Conservation (phyloP, 2,329 filamentous ascomycete genomes). For the Colletotrichum gigasporum region DNA sequence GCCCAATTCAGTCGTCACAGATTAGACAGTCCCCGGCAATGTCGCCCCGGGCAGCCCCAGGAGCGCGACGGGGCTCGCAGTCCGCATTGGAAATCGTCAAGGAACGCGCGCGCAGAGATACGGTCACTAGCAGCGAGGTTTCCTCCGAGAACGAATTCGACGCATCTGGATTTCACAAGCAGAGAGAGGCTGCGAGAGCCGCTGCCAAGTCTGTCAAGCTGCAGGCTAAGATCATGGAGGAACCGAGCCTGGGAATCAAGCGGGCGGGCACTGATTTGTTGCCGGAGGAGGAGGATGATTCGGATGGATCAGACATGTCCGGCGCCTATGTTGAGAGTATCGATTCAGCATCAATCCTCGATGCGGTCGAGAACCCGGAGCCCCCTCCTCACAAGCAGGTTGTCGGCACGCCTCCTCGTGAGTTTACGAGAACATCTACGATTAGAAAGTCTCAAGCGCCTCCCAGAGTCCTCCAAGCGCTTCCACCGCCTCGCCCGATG, state of each 20-base stretch:
- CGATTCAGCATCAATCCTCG: slow-evolving; percentile 77
- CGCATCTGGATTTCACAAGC: slow-evolving; percentile 70
- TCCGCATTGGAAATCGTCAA: slow-evolving; percentile 76
- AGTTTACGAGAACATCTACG: slow-evolving; percentile 70
- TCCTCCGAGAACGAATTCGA: slow-evolving; percentile 86
- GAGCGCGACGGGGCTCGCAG: slow-evolving; percentile 72
- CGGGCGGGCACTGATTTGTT: slow-evolving; percentile 61
- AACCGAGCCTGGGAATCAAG: slow-evolving; percentile 51
- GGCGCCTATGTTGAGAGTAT: slow-evolving; percentile 74
- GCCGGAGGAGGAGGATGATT: slow-evolving; percentile 68
- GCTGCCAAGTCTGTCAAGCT: slow-evolving; percentile 63
- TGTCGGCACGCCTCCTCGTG: slow-evolving; percentile 71
- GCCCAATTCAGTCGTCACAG: slow-evolving; percentile 78
- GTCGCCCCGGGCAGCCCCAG: slow-evolving; percentile 57
- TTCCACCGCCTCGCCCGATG: slow-evolving; percentile 77
- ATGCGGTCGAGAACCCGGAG: slow-evolving; percentile 68
- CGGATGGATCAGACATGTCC: slow-evolving; percentile 69
- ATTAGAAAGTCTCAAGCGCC: slow-evolving; percentile 69
- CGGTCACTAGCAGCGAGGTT: slow-evolving; percentile 83
- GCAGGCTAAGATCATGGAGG: slow-evolving; percentile 63
- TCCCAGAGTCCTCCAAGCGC: slow-evolving; percentile 67
- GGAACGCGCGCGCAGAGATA: slow-evolving; percentile 76
- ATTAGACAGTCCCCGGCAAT: slow-evolving; percentile 62
- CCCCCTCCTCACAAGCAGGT: slow-evolving; percentile 64
- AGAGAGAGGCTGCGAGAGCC: slow-evolving; percentile 68